Conservation (phyloP, 2,329 filamentous ascomycete genomes). For the Aureobasidium lini region DNA sequence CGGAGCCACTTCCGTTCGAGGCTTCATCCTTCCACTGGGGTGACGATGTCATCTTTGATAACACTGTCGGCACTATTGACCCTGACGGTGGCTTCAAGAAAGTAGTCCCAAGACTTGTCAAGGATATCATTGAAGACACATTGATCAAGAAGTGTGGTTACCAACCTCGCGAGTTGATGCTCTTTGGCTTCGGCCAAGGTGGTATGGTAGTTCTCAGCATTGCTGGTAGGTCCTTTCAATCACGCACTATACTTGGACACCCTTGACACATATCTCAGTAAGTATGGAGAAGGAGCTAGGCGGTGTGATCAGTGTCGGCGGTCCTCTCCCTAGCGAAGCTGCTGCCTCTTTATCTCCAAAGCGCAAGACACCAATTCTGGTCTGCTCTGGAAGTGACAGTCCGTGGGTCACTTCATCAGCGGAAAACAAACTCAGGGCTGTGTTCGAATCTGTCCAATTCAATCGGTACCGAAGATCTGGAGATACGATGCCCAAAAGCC, state of each 20-base stretch:
- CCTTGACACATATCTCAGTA: conserved; percentile 1
- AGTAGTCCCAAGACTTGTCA: conserved; percentile 35
- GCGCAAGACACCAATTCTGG: conserved; percentile 55
- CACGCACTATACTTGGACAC: background rate
- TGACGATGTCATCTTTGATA: conserved; percentile 51
- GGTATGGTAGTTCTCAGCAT: conserved; percentile 47
- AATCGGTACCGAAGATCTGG: conserved; percentile 62
- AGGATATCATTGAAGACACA: conserved; percentile 36
- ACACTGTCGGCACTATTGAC: conserved; percentile 43
- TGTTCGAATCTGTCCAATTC: conserved; percentile 50
- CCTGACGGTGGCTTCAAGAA: conserved; percentile 46
- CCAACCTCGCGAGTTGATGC: conserved; percentile 40
- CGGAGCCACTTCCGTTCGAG: conserved; percentile 59
- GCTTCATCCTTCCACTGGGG: conserved; percentile 59
- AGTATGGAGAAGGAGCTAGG: conserved; percentile 35
- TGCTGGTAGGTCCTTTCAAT: conserved; percentile 27
- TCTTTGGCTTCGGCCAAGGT: conserved; percentile 52
- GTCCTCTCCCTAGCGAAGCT: conserved; percentile 44
- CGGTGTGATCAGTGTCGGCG: conserved; percentile 59
- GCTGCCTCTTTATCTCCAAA: conserved; percentile 41
- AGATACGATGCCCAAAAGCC: conserved; percentile 73
- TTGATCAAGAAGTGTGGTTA: conserved; percentile 45
- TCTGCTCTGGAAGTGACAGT: conserved; percentile 50
- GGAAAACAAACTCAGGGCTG: conserved; percentile 53
- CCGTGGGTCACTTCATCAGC: conserved; percentile 51